These are phyloP conservation scores for Cytospora mali DNA, from an alignment of 2,329 filamentous ascomycete species.

Conservation along the genomic window DNA sequence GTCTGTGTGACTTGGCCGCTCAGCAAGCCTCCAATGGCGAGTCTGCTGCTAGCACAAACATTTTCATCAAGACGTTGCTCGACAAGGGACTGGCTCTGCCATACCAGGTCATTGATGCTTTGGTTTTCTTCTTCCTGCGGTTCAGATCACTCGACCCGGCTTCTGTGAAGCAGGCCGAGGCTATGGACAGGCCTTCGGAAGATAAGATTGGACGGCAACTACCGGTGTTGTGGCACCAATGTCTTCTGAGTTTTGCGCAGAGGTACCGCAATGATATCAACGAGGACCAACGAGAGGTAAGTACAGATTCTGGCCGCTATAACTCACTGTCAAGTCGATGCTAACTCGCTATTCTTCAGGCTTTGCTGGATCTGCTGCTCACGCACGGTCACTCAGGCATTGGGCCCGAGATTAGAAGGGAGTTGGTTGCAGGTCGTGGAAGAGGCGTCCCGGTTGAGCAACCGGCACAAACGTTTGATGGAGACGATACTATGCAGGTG, in stretches of 20 bases:
- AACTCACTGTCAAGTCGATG: background rate
- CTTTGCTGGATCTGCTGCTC: constrained; percentile 82
- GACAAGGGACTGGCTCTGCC: constrained; percentile 98
- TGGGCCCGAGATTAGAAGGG: constrained; percentile 85
- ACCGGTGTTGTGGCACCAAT: constrained; percentile 96
- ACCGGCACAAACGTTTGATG: constrained; percentile 60
- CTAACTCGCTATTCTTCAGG: constrained; percentile 46
- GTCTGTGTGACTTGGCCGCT: constrained; percentile 90
- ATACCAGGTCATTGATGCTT: constrained; percentile 88
- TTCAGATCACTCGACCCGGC: constrained; percentile 73
- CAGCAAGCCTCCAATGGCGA: constrained; percentile 85
- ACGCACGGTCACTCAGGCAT: constrained; percentile 85
- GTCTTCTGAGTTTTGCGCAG: constrained; percentile 87
- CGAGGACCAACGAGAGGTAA: constrained; percentile 75
- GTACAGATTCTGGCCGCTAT: background rate
- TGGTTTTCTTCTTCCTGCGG: constrained; percentile 95
- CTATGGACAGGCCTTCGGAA: constrained; percentile 49
- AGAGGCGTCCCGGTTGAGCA: constrained; percentile 73
- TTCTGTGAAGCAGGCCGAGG: constrained; percentile 55
- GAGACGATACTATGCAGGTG: constrained; percentile 91
- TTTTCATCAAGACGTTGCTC: constrained; percentile 89
- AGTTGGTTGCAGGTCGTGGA: constrained; percentile 84
- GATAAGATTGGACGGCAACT: constrained; percentile 52
- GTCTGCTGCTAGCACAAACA: constrained; percentile 87
- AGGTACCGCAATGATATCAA: constrained; percentile 95